Evolutionary conservation across 345 rosid genomes (phyloP).

Genomic region (Euphorbia tirucalli): DNA sequence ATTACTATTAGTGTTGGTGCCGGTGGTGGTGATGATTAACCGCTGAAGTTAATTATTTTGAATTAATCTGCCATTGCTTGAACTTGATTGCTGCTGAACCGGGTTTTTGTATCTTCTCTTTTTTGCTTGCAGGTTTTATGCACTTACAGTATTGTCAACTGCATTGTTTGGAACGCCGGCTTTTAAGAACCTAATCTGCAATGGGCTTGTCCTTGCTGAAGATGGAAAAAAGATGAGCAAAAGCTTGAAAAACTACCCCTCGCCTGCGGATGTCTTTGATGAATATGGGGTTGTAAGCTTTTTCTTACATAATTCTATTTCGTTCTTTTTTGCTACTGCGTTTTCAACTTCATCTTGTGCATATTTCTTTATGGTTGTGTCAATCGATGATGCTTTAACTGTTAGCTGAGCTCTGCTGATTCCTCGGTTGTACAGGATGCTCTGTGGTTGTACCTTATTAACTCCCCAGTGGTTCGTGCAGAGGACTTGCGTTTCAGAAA

Average conservation of each 20-base stretch:
- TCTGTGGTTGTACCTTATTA: conserved; percentile 78
- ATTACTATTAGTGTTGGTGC: too few species aligned
- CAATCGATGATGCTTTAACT: too few species aligned
- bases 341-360: background rate
- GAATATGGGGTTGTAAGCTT: conserved; percentile 89
- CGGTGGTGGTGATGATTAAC: too few species aligned
- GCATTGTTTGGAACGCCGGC: conserved; percentile 57
- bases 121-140: too few species aligned
- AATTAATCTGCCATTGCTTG: conserved; percentile 43
- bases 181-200: conserved; percentile 85
- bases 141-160: too few species aligned
- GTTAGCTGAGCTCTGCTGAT: background rate
- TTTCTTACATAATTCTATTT: background rate
- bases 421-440: conserved; percentile 57
- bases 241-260: conserved; percentile 77
- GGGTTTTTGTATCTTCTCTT: too few species aligned
- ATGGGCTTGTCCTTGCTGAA: conserved; percentile 91
- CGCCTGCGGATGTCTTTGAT: conserved; percentile 76
- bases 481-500: conserved; percentile 87
- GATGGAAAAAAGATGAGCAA: conserved; percentile 99
- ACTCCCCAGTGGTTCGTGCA: conserved; percentile 97
- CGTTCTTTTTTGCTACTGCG: too few species aligned
- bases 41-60: too few species aligned
- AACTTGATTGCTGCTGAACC: too few species aligned
- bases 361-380: too few species aligned